phyloP scores from a whole-genome alignment of 2,329 filamentous ascomycete genomes.

The Nectriaceae sp. region DNA sequence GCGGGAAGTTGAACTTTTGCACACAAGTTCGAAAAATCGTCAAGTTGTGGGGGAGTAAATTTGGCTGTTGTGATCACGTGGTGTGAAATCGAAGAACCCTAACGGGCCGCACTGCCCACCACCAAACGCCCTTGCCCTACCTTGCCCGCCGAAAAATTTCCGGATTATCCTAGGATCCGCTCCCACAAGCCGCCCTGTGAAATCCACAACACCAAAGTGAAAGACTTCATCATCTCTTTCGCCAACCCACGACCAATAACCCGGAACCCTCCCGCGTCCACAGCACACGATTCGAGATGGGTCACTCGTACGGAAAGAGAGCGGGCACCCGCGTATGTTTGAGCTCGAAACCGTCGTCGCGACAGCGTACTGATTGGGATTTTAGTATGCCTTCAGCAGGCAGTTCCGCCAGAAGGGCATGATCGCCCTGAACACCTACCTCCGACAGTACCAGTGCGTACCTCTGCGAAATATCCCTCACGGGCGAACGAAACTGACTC shows the following conservation, averaged over 20 bases:
- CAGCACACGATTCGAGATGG: constrained; percentile 67
- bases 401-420: constrained; percentile 94
- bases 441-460: constrained; percentile 81
- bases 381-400: constrained; percentile 86
- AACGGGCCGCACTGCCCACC: constrained; percentile 23
- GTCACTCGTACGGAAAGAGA: constrained; percentile 85
- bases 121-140: constrained; percentile 37
- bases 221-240: constrained; percentile 36
- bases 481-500: constrained; percentile 43
- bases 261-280: constrained; percentile 37
- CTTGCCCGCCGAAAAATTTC: constrained; percentile 28
- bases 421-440: constrained; percentile 92
- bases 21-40: constrained; percentile 30
- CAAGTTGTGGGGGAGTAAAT: constrained; percentile 37
- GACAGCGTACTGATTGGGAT: constrained; percentile 34
- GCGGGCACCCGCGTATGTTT: constrained; percentile 80
- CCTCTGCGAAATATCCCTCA: background rate
- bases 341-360: constrained; percentile 17
- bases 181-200: constrained; percentile 40
- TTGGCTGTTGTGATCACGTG: constrained; percentile 35
- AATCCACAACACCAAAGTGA: constrained; percentile 40
- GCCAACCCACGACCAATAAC: constrained; percentile 47
- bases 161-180: constrained; percentile 39
- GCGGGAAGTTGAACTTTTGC: constrained; percentile 35
- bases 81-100: constrained; percentile 29